These are phyloP conservation scores for Globisporangium irregulare DNA, from an alignment of 352 stramenopile species.

Conservation along the genomic window DNA sequence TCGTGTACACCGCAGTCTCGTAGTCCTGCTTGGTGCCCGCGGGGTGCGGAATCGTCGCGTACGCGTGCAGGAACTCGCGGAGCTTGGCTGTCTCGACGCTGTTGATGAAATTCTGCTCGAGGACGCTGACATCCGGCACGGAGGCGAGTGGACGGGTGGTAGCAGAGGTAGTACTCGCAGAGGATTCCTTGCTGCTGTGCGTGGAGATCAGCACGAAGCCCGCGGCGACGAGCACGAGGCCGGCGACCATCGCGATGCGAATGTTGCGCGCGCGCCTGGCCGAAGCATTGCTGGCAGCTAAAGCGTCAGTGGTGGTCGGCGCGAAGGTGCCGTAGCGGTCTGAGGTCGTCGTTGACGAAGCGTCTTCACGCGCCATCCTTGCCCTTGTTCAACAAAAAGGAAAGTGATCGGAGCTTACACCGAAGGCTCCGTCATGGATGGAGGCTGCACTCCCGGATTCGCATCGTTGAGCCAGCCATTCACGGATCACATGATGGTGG, in stretches of 20 bases:
- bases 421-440: background rate
- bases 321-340: constrained; percentile 12
- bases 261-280: background rate
- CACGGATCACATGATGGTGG: background rate
- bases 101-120: constrained; percentile 9
- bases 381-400: constrained; percentile 1
- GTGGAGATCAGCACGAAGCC: constrained; percentile 8
- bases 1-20: constrained; percentile 33
- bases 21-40: constrained; percentile 28
- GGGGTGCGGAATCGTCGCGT: constrained; percentile 3
- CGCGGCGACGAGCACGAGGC: constrained; percentile 4
- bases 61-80: constrained; percentile 15
- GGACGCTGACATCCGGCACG: background rate
- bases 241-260: constrained; percentile 16
- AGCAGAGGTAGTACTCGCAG: background rate
- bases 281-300: background rate
- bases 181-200: background rate
- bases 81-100: background rate
- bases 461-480: background rate
- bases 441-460: background rate
- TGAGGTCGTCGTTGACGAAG: background rate
- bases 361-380: constrained; percentile 7
- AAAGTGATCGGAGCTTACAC: background rate
- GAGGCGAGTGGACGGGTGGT: background rate
- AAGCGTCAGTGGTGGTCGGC: background rate